Evolutionary conservation across 352 stramenopile species (phyloP).

Genomic region (Phytophthora sp.): DNA sequence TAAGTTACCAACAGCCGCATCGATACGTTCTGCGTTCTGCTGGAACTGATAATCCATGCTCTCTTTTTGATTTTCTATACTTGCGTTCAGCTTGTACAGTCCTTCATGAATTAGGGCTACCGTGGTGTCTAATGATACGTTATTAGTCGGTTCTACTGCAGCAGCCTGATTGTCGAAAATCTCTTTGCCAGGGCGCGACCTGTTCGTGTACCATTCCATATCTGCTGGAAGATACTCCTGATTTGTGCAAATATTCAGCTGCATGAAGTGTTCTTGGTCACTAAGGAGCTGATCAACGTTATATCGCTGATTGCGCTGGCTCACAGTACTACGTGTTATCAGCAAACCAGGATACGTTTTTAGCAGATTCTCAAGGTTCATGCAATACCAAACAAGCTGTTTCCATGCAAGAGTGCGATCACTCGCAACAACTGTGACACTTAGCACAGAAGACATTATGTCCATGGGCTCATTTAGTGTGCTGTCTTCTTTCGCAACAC

Average conservation of each 20-base stretch:
- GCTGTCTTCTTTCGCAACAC: neutral
- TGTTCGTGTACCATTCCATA: slow-evolving; percentile 20
- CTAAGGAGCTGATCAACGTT: slow-evolving; percentile 13
- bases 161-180: neutral
- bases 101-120: neutral
- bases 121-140: neutral
- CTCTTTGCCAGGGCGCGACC: neutral
- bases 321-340: slow-evolving; percentile 8
- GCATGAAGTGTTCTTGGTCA: slow-evolving; percentile 4
- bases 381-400: slow-evolving; percentile 17
- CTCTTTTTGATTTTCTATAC: neutral
- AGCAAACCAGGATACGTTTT: slow-evolving; percentile 10
- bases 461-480: neutral
- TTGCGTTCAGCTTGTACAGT: neutral
- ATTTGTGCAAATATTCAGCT: slow-evolving; percentile 5
- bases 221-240: slow-evolving; percentile 9
- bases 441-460: neutral
- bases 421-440: slow-evolving; percentile 1
- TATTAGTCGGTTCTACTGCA: too few species aligned
- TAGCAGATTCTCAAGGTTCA: slow-evolving; percentile 13
- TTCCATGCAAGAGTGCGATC: slow-evolving; percentile 7
- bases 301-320: neutral
- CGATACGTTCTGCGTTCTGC: slow-evolving; percentile 1
- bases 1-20: neutral
- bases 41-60: neutral